Evolutionary conservation across 352 stramenopile species (phyloP).

Genomic region (Pythium dissimile): DNA sequence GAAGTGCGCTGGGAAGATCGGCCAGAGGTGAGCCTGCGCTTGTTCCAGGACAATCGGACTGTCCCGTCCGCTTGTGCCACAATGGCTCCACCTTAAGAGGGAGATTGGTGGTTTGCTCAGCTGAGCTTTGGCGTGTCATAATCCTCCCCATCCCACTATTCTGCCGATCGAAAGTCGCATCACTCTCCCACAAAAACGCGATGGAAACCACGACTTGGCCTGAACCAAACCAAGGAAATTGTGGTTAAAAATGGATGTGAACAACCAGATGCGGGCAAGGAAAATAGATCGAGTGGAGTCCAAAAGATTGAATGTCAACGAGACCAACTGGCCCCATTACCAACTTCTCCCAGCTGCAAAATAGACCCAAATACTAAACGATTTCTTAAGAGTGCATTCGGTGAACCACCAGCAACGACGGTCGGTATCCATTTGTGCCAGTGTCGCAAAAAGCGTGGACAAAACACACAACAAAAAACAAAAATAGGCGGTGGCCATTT

Average conservation of each 20-base stretch:
- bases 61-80: not conserved
- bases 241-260: not conserved
- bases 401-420: not conserved
- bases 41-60: not conserved
- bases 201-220: not conserved
- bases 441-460: too few species aligned
- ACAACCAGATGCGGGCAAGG: constrained; percentile 3
- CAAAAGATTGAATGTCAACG: not conserved
- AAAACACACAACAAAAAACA: too few species aligned
- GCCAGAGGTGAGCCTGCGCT: not conserved
- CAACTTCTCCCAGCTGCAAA: not conserved
- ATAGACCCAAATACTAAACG: not conserved
- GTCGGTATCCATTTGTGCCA: too few species aligned
- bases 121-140: not conserved
- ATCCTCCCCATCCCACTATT: not conserved
- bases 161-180: not conserved
- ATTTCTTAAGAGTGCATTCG: not conserved
- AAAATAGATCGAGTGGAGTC: constrained; percentile 14
- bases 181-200: too few species aligned
- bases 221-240: too few species aligned
- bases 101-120: not conserved
- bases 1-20: not conserved
- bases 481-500: too few species aligned
- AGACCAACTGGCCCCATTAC: not conserved
- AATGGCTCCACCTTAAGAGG: not conserved